Percentiles rank a stretch among this genome's conserved stretches.
These are phyloP conservation scores for Jamesozyma hellenica DNA, from an alignment of 805 yeast species.

Conservation along the genomic window DNA sequence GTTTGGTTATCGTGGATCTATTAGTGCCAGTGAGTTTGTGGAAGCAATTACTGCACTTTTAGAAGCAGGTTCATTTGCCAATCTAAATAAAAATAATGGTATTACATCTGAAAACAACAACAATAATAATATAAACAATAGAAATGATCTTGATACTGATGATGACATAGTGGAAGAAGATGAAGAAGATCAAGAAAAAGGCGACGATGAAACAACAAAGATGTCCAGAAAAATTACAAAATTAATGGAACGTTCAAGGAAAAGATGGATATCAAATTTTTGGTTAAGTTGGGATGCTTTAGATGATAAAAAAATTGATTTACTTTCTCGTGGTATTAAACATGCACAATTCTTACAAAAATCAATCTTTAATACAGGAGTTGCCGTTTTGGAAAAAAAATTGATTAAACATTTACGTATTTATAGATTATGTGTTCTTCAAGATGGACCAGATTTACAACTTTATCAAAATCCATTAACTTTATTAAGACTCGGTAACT, in stretches of 20 bases:
- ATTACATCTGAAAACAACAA: constrained; percentile 17
- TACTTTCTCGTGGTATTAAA: constrained; percentile 47
- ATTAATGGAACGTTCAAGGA: constrained; percentile 37
- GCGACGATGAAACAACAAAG: constrained; percentile 18
- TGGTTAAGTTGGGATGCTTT: constrained; percentile 63
- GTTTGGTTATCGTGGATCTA: constrained; percentile 77
- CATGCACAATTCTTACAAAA: constrained; percentile 79
- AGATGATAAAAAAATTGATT: constrained; percentile 33
- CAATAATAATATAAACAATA: constrained; percentile 17
- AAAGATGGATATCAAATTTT: constrained; percentile 65
- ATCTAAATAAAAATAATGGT: constrained; percentile 4
- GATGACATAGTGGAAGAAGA: constrained; percentile 24
- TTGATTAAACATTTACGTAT: constrained; percentile 68
- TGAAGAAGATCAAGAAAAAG: constrained; percentile 21
- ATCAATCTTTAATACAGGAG: constrained; percentile 77
- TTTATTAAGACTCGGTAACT: constrained; percentile 70
- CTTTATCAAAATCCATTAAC: constrained; percentile 81
- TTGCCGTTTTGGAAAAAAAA: constrained; percentile 77
- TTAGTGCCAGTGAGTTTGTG: constrained; percentile 88
- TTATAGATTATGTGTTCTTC: constrained; percentile 77
- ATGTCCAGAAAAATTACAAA: constrained; percentile 8
- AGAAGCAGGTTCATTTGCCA: constrained; percentile 44
- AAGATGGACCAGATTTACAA: constrained; percentile 76
- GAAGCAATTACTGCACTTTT: constrained; percentile 79
- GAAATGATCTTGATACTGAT: constrained; percentile 16